A percentile compares a stretch with the other conserved stretches of the same genome.
phyloP scores from a whole-genome alignment of 2,329 filamentous ascomycete genomes.

The Clarireedia paspali region DNA sequence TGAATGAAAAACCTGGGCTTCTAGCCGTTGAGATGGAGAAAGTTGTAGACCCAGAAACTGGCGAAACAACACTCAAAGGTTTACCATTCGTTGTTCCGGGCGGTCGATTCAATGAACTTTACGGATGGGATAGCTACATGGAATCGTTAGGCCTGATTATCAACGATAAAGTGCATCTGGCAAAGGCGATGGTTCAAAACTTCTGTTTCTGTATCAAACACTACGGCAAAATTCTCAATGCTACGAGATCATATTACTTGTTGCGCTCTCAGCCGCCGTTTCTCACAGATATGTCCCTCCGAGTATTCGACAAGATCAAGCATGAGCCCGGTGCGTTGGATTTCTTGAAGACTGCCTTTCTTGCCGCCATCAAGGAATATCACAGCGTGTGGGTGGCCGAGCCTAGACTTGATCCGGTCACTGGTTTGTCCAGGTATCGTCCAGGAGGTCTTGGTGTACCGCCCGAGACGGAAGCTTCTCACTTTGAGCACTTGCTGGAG shows the following conservation, averaged over 20 bases:
- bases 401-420: constrained; percentile 41
- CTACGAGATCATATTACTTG: constrained; percentile 92
- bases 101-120: constrained; percentile 95
- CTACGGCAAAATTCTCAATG: constrained; percentile 97
- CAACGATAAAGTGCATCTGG: constrained; percentile 77
- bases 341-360: constrained; percentile 70
- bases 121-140: constrained; percentile 99
- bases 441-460: constrained; percentile 46
- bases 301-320: constrained; percentile 89
- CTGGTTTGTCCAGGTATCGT: constrained; percentile 44
- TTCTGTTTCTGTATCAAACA: constrained; percentile 98
- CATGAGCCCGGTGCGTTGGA: constrained; percentile 58
- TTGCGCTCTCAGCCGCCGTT: constrained; percentile 92
- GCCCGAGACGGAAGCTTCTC: constrained; percentile 47
- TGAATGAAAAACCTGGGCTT: constrained; percentile 83
- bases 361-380: constrained; percentile 83
- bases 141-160: constrained; percentile 82
- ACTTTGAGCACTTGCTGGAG: constrained; percentile 39
- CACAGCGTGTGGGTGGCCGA: constrained; percentile 27
- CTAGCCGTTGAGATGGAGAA: constrained; percentile 87
- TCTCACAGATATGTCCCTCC: constrained; percentile 91
- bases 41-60: constrained; percentile 56
- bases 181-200: constrained; percentile 90
- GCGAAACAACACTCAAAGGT: constrained; percentile 64
- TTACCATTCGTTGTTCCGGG: constrained; percentile 96